phyloP scores from a whole-genome alignment of 495 filamentous ascomycete genomes.

The Penicillium ucsense region DNA sequence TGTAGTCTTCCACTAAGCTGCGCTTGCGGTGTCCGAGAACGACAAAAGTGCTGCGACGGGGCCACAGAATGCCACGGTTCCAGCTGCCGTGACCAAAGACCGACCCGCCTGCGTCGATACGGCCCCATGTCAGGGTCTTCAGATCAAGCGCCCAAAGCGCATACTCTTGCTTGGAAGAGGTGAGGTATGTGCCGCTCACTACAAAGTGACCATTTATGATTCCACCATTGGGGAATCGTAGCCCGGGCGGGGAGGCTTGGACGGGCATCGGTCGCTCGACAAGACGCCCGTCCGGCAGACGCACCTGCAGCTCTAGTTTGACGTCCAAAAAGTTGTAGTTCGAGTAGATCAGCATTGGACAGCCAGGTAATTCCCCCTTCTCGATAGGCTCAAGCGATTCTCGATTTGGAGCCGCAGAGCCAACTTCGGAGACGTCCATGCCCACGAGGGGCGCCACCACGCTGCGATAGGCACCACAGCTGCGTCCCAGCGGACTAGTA shows the following conservation, averaged over 20 bases:
- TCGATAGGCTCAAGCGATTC: slow-evolving; percentile 28
- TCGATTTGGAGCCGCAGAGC: slow-evolving; percentile 34
- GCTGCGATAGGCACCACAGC: slow-evolving; percentile 91
- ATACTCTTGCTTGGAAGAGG: slow-evolving; percentile 96
- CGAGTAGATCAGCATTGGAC: slow-evolving; percentile 94
- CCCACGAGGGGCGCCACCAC: slow-evolving; percentile 77
- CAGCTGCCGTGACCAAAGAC: slow-evolving; percentile 94
- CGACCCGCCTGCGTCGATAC: slow-evolving; percentile 89
- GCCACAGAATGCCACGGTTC: slow-evolving; percentile 92
- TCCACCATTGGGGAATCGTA: slow-evolving; percentile 91
- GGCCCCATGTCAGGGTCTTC: slow-evolving; percentile 77
- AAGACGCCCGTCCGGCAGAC: slow-evolving; percentile 73
- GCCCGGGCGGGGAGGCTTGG: slow-evolving; percentile 74
- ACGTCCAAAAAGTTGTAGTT: slow-evolving; percentile 99
- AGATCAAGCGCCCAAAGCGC: slow-evolving; percentile 93
- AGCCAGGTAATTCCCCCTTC: slow-evolving; percentile 44
- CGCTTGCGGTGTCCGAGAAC: slow-evolving; percentile 88
- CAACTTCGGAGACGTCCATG: slow-evolving; percentile 63
- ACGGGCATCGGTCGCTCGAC: slow-evolving; percentile 84
- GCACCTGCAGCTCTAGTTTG: slow-evolving; percentile 86
- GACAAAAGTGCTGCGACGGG: slow-evolving; percentile 84
- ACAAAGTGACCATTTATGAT: slow-evolving; percentile 93
- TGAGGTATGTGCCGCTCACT: slow-evolving; percentile 92
- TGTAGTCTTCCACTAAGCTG: slow-evolving; percentile 95
- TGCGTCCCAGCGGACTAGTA: slow-evolving; percentile 72